A percentile compares a stretch with the other conserved stretches of the same genome.
phyloP scores from a whole-genome alignment of 257 asterid species.

The Nicotiana knightiana region DNA sequence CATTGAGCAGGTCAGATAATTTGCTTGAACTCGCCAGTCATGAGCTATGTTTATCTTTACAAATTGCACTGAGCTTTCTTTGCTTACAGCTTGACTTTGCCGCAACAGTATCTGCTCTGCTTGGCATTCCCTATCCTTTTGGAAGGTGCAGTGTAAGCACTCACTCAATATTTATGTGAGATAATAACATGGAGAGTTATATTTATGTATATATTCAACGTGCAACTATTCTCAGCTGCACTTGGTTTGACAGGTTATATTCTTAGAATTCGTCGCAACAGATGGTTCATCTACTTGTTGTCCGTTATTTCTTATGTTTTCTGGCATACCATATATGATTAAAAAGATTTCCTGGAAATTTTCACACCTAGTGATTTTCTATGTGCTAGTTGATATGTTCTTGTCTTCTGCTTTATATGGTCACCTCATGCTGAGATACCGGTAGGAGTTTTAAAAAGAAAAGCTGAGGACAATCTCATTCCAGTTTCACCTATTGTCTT shows the following conservation, averaged over 20 bases:
- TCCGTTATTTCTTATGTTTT: no score
- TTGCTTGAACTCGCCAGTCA: not conserved
- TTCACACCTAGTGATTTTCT: not conserved
- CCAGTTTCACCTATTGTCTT: not conserved
- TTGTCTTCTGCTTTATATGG: not conserved
- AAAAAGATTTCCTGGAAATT: not conserved
- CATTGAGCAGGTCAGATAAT: conserved; percentile 61
- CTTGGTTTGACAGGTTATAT: not conserved
- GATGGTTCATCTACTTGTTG: not conserved
- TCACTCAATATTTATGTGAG: not conserved
- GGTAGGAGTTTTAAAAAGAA: not conserved
- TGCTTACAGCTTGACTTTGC: conserved; percentile 85
- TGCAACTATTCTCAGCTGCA: not conserved
- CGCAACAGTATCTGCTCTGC: conserved; percentile 77
- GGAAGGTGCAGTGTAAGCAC: conserved; percentile 65
- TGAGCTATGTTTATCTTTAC: not conserved
- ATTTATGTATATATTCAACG: no score
- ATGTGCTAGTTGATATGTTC: not conserved
- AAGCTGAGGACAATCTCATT: not conserved
- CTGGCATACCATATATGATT: not conserved
- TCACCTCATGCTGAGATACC: not conserved
- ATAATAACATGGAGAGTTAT: not conserved
- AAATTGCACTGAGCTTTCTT: conserved; percentile 24
- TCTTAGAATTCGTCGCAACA: not conserved
- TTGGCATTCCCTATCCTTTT: conserved; percentile 90